phyloP scores from a whole-genome alignment of 768 basidiomycete species.

The Tephrocybe sp. region DNA sequence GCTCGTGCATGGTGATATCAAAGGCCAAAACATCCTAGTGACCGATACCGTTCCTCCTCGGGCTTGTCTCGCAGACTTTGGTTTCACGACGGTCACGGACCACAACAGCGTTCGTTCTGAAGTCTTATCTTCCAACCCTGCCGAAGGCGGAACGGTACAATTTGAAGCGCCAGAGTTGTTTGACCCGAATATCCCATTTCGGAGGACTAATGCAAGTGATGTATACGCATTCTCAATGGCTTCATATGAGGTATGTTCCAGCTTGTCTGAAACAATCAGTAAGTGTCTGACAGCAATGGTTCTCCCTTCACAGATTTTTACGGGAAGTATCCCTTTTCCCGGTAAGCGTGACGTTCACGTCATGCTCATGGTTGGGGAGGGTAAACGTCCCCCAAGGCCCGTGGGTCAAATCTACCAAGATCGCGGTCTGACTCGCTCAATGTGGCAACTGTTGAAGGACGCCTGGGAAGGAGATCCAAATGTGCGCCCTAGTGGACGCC shows the following conservation, averaged over 20 bases:
- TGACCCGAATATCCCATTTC: not conserved
- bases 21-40: slow-evolving; percentile 6
- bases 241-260: not conserved
- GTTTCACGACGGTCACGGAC: not conserved
- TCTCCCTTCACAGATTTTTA: not conserved
- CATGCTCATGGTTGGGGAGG: not conserved
- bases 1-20: slow-evolving; percentile 5
- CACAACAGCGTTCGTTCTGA: not conserved
- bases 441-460: not conserved
- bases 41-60: not conserved
- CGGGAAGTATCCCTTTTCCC: not conserved
- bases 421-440: not conserved
- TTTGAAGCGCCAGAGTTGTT: slow-evolving; percentile 6
- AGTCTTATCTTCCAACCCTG: not conserved
- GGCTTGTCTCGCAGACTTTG: slow-evolving; percentile 5
- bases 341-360: not conserved
- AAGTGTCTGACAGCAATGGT: not conserved
- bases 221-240: slow-evolving; percentile 4
- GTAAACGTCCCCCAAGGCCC: not conserved
- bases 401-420: not conserved
- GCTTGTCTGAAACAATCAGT: not conserved
- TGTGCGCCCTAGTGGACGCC: not conserved
- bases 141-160: not conserved
- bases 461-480: not conserved
- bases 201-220: slow-evolving; percentile 1